Conservation (phyloP, 2,329 filamentous ascomycete genomes). For the Intubia oerlemansii region DNA sequence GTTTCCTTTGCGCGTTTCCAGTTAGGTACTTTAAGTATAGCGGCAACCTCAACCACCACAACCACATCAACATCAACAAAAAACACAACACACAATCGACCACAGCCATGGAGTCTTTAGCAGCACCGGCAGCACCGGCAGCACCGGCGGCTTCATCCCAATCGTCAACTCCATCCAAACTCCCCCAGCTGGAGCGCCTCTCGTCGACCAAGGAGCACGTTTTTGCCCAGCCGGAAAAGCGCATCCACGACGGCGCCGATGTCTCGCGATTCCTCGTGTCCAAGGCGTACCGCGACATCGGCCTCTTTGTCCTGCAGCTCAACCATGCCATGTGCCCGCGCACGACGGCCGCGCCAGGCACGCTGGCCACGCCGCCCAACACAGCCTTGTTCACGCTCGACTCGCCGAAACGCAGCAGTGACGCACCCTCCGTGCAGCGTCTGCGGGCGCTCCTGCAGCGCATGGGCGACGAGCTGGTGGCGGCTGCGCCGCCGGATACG, state of each 20-base stretch:
- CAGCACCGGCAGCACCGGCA: too few relatives aligned
- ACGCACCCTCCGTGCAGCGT: constrained; percentile 35
- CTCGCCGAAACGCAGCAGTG: constrained; percentile 13
- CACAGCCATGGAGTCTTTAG: too few relatives aligned
- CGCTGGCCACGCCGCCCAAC: constrained; percentile 12
- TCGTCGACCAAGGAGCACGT: neutral
- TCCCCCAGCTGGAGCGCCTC: too few relatives aligned
- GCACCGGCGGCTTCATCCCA: too few relatives aligned
- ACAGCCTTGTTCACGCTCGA: constrained; percentile 25
- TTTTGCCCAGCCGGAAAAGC: constrained; percentile 38
- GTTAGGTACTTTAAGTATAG: too few relatives aligned
- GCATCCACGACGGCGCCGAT: constrained; percentile 69
- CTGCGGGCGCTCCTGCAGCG: constrained; percentile 45
- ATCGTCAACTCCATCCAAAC: too few relatives aligned
- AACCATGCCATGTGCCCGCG: constrained; percentile 70
- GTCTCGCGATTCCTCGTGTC: constrained; percentile 62
- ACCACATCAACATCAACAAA: neutral
- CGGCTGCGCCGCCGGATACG: constrained; percentile 50
- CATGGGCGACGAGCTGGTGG: constrained; percentile 34
- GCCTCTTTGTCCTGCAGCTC: constrained; percentile 72
- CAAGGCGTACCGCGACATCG: constrained; percentile 70
- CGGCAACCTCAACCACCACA: neutral
- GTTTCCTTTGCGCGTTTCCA: too few relatives aligned
- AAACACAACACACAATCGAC: too few relatives aligned
- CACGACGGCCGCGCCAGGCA: constrained; percentile 15